phyloP scores from a whole-genome alignment of 129 eudicot genomes.

The Artemisia annua region DNA sequence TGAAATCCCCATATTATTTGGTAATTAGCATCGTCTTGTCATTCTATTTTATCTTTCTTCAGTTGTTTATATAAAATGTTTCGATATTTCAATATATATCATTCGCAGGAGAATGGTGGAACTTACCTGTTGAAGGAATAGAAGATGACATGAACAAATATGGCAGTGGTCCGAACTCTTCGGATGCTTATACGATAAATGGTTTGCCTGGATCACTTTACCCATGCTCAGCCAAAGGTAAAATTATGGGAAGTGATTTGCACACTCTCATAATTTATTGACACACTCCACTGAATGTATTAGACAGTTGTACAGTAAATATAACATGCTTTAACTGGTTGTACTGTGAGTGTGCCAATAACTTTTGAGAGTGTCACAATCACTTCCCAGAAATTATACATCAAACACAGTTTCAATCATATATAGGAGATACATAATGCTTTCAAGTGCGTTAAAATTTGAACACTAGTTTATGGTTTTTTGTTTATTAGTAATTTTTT shows the following conservation, averaged over 20 bases:
- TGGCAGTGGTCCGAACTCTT: slow-evolving; percentile 73
- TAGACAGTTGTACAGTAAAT: no score
- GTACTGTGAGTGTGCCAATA: no score
- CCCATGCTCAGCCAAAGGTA: slow-evolving; percentile 63
- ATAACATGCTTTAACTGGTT: no score
- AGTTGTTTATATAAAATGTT: not conserved
- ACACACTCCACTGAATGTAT: no score
- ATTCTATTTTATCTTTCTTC: not conserved
- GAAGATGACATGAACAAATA: slow-evolving; percentile 50
- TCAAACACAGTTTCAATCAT: not conserved
- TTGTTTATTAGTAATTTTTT: not conserved
- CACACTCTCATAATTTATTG: no score
- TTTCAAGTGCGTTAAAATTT: not conserved
- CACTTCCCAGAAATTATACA: no score
- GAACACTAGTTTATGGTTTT: no score
- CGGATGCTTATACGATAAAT: slow-evolving; percentile 76
- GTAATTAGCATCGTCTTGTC: slow-evolving; percentile 24
- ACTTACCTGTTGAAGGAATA: slow-evolving; percentile 46
- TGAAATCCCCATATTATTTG: slow-evolving; percentile 59
- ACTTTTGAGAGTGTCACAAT: no score
- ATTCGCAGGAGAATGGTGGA: slow-evolving; percentile 77
- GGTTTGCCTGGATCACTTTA: slow-evolving; percentile 74
- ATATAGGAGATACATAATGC: not conserved
- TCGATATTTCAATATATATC: not conserved
- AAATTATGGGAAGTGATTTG: no score